Percentiles rank a stretch among this genome's conserved stretches.
These are phyloP conservation scores for Globisporangium paddicum DNA, from an alignment of 352 stramenopile genomes.

Conservation along the genomic window DNA sequence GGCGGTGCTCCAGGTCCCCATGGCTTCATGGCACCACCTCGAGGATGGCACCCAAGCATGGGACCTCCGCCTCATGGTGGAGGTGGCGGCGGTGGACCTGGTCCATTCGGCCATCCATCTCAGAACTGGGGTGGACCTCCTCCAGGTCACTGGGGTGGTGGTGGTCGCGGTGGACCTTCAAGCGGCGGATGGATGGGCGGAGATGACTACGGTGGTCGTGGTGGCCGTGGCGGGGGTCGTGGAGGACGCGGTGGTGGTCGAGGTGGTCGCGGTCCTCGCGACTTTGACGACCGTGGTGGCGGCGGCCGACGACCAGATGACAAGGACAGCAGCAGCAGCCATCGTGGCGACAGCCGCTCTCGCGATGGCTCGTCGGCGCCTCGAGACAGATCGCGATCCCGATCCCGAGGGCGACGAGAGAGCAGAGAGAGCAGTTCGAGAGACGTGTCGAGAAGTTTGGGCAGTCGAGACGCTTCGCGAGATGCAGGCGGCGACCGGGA, in stretches of 20 bases:
- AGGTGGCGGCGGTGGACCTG: slow-evolving; percentile 14
- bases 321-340: slow-evolving; percentile 19
- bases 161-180: slow-evolving; percentile 32
- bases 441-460: slow-evolving; percentile 6
- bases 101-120: slow-evolving; percentile 26
- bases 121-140: slow-evolving; percentile 36
- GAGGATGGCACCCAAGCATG: slow-evolving; percentile 70
- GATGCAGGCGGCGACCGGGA: slow-evolving; percentile 18
- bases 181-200: slow-evolving; percentile 48
- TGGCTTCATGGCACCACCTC: slow-evolving; percentile 57
- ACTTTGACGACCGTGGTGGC: slow-evolving; percentile 44
- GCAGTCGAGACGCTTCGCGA: slow-evolving; percentile 15
- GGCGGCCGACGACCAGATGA: slow-evolving; percentile 25
- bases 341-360: slow-evolving; percentile 21
- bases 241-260: slow-evolving; percentile 21
- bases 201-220: slow-evolving; percentile 20
- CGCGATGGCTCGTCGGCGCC: slow-evolving; percentile 27
- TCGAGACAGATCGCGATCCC: slow-evolving; percentile 55
- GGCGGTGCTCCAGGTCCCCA: slow-evolving; percentile 15
- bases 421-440: slow-evolving; percentile 11
- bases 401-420: slow-evolving; percentile 30
- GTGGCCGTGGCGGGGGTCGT: slow-evolving; percentile 26
- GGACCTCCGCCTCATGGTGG: slow-evolving; percentile 29
- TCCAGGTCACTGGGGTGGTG: slow-evolving; percentile 38
- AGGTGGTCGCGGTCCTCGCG: slow-evolving; percentile 12